Base-by-base conservation (phyloP, 768 basidiomycete species). In the Clathrus columnatus region DNA sequence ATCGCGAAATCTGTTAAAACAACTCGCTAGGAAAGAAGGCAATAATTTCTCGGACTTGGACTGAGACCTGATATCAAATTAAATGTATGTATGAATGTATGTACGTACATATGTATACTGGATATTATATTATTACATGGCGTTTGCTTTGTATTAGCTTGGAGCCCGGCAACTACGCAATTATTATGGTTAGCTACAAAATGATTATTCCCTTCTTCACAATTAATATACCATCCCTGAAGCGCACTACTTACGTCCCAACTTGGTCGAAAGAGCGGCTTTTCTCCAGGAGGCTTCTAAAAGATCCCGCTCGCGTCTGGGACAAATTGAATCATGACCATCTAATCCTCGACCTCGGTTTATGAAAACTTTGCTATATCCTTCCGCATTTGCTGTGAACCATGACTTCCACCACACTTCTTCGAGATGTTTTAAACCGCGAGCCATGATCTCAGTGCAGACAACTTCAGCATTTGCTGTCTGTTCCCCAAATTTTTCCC, bases 341-440 rank as follows among this genome's bases (percentile, higher is more conserved):
- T 47, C 46, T 20, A 17, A 18, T 20, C 54, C 20, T 21, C 21
- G 14, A 27, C 54, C 24, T 18, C 54, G 54, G 28, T 1, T 46
- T 27, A 55, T 55, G 32, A 55, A 55, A 18, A 55, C 16, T 18
- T 47, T 47, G 28, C 54, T 55, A 21, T 48, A 30, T 14, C 54
- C 54, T 30, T 55, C 54, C 27, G 27, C 54, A 46, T 48, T 27
- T 29, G 41, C 26, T 20, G 54, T 55, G 32, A 55, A 55, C 54
- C 54, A 55, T 6, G 54, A 55, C 21, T 55, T 55, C 54, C 54
- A 55, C 8, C 18, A 28, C 17, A 55, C 54, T 20, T 32, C 27
- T 29, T 55, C 45, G 7, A 55, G 46, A 30, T 14, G 23, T 28
- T 30, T 23, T 24, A 55, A 17, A 45, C 54, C 46, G 6, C 26